These are phyloP conservation scores for Didymella sp. DNA, from an alignment of 2,329 filamentous ascomycete genomes.

Conservation along the genomic window DNA sequence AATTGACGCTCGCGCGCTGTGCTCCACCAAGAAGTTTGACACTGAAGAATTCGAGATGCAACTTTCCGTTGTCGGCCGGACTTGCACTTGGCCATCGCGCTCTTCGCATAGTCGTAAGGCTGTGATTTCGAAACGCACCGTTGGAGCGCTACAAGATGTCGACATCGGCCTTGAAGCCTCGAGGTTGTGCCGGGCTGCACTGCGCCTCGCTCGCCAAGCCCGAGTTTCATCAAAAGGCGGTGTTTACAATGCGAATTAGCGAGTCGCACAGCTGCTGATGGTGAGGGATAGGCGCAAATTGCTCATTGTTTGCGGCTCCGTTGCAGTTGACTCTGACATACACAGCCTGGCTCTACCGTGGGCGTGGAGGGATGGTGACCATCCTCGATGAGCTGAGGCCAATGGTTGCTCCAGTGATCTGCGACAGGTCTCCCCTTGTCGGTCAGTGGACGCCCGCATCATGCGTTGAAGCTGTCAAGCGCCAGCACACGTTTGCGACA, in stretches of 20 bases:
- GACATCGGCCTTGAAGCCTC: conserved; percentile 30
- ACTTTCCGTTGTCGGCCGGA: conserved; percentile 18
- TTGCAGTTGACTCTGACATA: conserved; percentile 23
- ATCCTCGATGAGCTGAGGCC: conserved; percentile 36
- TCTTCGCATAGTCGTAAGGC: conserved; percentile 6
- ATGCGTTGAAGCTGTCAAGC: conserved; percentile 18
- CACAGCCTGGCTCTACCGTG: conserved; percentile 27
- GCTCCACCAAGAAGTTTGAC: conserved; percentile 31
- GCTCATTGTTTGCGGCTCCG: conserved; percentile 43
- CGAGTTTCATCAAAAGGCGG: conserved; percentile 29
- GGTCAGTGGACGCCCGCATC: conserved; percentile 20
- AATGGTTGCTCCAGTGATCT: conserved; percentile 35
- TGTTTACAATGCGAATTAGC: conserved; percentile 28
- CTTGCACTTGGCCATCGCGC: conserved; percentile 10
- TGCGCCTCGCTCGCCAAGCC: conserved; percentile 45
- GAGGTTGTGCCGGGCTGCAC: conserved; percentile 36
- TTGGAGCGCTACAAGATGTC: conserved; percentile 5
- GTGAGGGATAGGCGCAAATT: conserved; percentile 11
- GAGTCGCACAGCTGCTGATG: conserved; percentile 26
- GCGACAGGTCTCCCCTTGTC: conserved; percentile 23
- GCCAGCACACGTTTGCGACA: conserved; percentile 36
- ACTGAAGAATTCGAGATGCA: conserved; percentile 20
- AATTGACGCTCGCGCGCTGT: conserved; percentile 32
- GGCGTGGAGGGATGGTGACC: conserved; percentile 22
- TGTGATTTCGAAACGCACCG: conserved; percentile 15